Percentiles rank a stretch among this genome's conserved stretches.
Conservation (phyloP, 2,329 filamentous ascomycete species). For the Ophiosphaerella korrae region DNA sequence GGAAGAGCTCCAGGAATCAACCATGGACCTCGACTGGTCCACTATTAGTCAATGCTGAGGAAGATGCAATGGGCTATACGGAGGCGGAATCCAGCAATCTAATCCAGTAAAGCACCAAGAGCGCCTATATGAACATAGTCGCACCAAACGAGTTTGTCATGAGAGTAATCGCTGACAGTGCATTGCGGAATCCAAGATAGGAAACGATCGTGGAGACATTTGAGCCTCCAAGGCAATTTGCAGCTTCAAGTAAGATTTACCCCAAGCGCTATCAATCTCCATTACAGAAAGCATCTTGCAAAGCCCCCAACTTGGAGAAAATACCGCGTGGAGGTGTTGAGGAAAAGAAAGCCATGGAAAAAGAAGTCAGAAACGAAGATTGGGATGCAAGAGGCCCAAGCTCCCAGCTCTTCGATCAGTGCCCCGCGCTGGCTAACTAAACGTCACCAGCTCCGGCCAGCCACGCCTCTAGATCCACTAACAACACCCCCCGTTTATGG, state of each 20-base stretch:
- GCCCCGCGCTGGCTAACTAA: slow-evolving; percentile 3
- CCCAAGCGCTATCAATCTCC: background rate
- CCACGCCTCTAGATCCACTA: slow-evolving; percentile 23
- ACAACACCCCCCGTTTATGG: slow-evolving; percentile 16
- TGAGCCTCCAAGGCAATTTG: background rate
- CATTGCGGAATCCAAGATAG: slow-evolving; percentile 13
- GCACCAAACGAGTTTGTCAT: slow-evolving; percentile 25
- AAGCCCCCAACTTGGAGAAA: background rate
- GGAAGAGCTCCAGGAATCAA: background rate
- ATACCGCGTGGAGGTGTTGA: slow-evolving; percentile 9
- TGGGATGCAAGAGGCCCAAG: slow-evolving; percentile 12
- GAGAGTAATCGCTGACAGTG: slow-evolving; percentile 33
- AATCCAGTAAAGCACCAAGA: background rate
- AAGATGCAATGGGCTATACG: background rate
- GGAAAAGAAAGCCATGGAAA: slow-evolving; percentile 9
- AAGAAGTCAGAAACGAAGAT: slow-evolving; percentile 1
- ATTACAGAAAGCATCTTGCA: background rate
- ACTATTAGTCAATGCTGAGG: slow-evolving; percentile 1
- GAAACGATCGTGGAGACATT: background rate
- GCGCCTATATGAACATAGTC: background rate
- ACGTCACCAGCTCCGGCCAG: slow-evolving; percentile 11
- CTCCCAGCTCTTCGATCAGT: slow-evolving; percentile 6
- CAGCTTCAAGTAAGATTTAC: background rate
- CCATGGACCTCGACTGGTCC: slow-evolving; percentile 1
- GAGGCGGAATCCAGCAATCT: background rate